Conservation (phyloP, 306 rosid species). For the Morella rubra region DNA sequence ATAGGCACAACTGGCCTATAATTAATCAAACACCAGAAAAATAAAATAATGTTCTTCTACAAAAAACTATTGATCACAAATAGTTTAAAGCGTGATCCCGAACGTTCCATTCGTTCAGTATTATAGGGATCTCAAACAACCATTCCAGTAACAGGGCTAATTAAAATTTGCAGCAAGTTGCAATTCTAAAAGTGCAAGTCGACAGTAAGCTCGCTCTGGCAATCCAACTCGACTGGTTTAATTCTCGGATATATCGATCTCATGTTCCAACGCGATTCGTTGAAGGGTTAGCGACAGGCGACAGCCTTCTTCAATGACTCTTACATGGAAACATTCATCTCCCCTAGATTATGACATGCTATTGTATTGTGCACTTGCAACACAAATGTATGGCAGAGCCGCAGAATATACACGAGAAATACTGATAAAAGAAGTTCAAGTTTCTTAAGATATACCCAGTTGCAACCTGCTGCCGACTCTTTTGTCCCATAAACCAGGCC, state of each 20-base stretch:
- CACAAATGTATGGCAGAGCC: not conserved
- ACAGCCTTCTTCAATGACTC: not conserved
- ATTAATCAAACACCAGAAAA: not conserved
- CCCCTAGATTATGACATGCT: not conserved
- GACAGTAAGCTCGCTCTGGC: not conserved
- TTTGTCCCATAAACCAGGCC: too few relatives aligned
- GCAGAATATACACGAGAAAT: too few relatives aligned
- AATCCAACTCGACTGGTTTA: not conserved
- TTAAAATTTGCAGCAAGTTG: slow-evolving; percentile 7
- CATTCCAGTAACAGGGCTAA: not conserved
- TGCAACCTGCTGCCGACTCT: too few relatives aligned
- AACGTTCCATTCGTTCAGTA: not conserved
- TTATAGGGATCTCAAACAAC: not conserved
- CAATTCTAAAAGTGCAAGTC: not conserved
- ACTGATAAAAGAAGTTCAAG: too few relatives aligned
- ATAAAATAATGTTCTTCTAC: not conserved
- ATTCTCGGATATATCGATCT: not conserved
- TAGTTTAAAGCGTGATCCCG: not conserved
- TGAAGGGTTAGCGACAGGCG: not conserved
- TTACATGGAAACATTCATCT: not conserved
- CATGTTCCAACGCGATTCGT: not conserved
- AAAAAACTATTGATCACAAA: too few relatives aligned
- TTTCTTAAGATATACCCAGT: too few relatives aligned
- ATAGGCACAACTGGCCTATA: not conserved
- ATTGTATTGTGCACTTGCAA: not conserved